These are phyloP conservation scores for Mortierella polycephala DNA, from an alignment of 371 early-diverging fungal species.

Conservation along the genomic window DNA sequence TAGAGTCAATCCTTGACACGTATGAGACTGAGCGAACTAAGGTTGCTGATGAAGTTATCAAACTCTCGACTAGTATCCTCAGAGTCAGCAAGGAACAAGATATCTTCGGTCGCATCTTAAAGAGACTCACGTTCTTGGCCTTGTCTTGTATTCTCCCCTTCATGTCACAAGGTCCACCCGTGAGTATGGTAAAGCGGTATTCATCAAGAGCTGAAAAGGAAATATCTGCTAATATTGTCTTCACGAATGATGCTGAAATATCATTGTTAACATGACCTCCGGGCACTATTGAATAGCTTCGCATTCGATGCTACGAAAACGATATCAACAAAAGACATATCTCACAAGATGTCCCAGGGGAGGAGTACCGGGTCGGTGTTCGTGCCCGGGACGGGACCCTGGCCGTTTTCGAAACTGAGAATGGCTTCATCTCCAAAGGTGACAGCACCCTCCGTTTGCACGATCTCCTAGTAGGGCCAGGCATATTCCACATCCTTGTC, in stretches of 20 bases:
- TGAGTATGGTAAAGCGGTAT: conserved; percentile 32
- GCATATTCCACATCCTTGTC: conserved; percentile 39
- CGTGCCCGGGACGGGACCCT: conserved; percentile 32
- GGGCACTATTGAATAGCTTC: conserved; percentile 4
- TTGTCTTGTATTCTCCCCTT: too few species aligned
- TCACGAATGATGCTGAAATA: too few species aligned
- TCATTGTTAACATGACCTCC: background rate
- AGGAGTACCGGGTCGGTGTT: conserved; percentile 22
- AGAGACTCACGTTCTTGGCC: too few species aligned
- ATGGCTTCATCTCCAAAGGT: background rate
- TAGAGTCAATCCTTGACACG: conserved; percentile 15
- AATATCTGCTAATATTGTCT: too few species aligned
- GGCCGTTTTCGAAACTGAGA: background rate
- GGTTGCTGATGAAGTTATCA: conserved; percentile 25
- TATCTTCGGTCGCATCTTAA: too few species aligned
- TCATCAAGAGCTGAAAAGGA: too few species aligned
- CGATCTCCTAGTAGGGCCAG: conserved; percentile 13
- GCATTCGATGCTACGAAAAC: conserved; percentile 22
- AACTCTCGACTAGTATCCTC: conserved; percentile 15
- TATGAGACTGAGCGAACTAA: conserved; percentile 29
- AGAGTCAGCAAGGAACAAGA: background rate
- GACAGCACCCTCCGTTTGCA: conserved; percentile 7
- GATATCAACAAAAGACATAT: conserved; percentile 13
- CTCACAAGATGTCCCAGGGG: conserved; percentile 1
- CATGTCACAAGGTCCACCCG: too few species aligned